Base-by-base conservation (phyloP, 2,329 filamentous ascomycete species). In the Cladosporium cucumerinum region DNA sequence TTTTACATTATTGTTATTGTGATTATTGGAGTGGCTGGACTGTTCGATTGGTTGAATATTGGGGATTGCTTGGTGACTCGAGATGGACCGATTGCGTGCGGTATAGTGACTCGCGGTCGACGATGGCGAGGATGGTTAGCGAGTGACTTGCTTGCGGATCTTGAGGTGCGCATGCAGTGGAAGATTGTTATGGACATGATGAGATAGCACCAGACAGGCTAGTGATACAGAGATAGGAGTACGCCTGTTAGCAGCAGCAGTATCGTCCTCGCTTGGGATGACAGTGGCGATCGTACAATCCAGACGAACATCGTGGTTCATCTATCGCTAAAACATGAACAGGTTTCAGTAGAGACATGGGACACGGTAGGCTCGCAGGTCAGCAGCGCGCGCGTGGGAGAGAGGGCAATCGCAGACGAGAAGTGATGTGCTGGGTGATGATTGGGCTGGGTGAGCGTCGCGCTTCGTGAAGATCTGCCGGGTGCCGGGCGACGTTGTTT, bases 381-480 rank as follows among this genome's bases (percentile, higher is more conserved):
- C 30, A 57, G 54, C 28, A 57, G 54, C 30, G n/a, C 39, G 39
- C 39, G 39, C 39, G 39, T 16, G 39, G 25, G 26, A n/a, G 51
- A n/a, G 51, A 34, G 51, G 51, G 51, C 51, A 32, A 55, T 55
- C 4, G 23, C 7, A 32, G 28, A 32, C 51, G 51, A 54, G 51
- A 30, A n/a, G 51, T 30, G 25, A 30, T 30, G 51, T 28, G 21
- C 21, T 23, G 34, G 55, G 36, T 23, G 21, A 14, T 61, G 59
- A 61, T 61, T 55, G 59, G 59, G 48, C 21, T 21, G 21, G 52
- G 23, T 39, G 21, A 49, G 58, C 58, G 23, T 43, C 55, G 55
- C 55, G 21, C 48, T 54, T 39, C 58, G 48, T 61, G 59, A 61
- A 61, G 59, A 61, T 61, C 59, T 61, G 59, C 59, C 59, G 59